Conservation (phyloP, 208 protist genomes). For the Endotrypanum monterogeii region DNA sequence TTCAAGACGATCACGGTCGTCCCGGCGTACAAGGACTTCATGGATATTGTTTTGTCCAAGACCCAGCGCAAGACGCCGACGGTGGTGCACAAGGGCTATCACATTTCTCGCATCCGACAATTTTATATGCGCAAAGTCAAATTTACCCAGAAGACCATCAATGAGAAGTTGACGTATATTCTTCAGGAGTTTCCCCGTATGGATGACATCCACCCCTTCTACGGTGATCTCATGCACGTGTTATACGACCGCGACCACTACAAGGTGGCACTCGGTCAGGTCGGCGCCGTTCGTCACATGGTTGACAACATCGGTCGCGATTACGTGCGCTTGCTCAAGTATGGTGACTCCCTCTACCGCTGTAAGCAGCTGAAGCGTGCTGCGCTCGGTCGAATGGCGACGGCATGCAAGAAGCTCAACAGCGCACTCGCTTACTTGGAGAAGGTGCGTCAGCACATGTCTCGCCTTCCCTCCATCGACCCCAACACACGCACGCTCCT, state of each 20-base stretch:
- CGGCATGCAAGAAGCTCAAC: constrained; percentile 97
- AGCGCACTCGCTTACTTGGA: constrained; percentile 98
- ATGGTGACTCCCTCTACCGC: constrained; percentile 99
- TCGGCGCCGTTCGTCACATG: constrained; percentile 96
- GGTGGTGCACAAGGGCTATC: constrained; percentile 99
- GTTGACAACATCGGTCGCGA: constrained; percentile 98
- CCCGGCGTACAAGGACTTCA: constrained; percentile 98
- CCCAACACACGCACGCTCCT: constrained; percentile 98
- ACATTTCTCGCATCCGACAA: constrained; percentile 98
- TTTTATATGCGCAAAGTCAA: constrained; percentile 99
- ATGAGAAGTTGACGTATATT: constrained; percentile 98
- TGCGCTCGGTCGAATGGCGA: constrained; percentile 99
- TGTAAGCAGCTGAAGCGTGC: constrained; percentile 99
- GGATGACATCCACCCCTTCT: constrained; percentile 99
- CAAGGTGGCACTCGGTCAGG: constrained; percentile 99
- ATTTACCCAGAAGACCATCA: constrained; percentile 98
- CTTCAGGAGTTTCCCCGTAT: constrained; percentile 97
- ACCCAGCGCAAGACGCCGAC: constrained; percentile 99
- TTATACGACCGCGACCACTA: constrained; percentile 99
- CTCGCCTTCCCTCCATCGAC: constrained; percentile 99
- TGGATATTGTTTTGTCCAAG: constrained; percentile 99
- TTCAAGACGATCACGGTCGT: constrained; percentile 99
- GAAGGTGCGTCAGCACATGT: constrained; percentile 99
- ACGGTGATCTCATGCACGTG: constrained; percentile 99
- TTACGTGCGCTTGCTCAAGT: constrained; percentile 99